Evolutionary conservation across 2,329 filamentous ascomycete genomes (phyloP).

Genomic region (Xylariomycetidae sp.): DNA sequence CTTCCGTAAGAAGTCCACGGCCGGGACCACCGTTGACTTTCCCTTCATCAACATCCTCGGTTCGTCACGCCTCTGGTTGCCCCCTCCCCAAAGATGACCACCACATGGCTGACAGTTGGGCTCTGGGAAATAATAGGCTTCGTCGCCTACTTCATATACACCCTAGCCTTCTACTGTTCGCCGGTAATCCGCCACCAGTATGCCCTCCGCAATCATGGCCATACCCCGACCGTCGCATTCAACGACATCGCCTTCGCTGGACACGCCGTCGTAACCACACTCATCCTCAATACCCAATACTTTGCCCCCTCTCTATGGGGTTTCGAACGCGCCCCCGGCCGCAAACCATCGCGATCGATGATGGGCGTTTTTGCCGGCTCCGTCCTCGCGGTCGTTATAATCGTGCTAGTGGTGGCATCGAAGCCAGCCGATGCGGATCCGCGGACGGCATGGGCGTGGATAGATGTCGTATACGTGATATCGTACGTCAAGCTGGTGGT

Average conservation of each 20-base stretch:
- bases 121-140: constrained; percentile 48
- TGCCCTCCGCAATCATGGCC: constrained; percentile 67
- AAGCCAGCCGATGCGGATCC: constrained; percentile 32
- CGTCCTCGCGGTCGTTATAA: constrained; percentile 48
- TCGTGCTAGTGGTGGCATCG: constrained; percentile 35
- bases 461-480: constrained; percentile 61
- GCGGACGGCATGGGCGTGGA: constrained; percentile 49
- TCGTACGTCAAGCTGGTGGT: constrained; percentile 86
- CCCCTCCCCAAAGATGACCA: too few species aligned
- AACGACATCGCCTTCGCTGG: constrained; percentile 88
- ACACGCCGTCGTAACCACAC: constrained; percentile 69
- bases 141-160: constrained; percentile 69
- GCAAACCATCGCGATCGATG: constrained; percentile 54
- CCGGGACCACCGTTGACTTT: constrained; percentile 83
- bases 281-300: constrained; percentile 70
- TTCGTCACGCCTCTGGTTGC: constrained; percentile 22
- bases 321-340: constrained; percentile 55
- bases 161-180: constrained; percentile 70
- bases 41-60: constrained; percentile 65
- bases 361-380: constrained; percentile 65
- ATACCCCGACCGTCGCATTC: constrained; percentile 75
- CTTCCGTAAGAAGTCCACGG: constrained; percentile 67
- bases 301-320: constrained; percentile 69
- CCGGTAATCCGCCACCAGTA: constrained; percentile 75
- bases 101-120: constrained; percentile 1